A percentile compares a stretch with the other conserved stretches of the same genome.
Evolutionary conservation across 768 basidiomycete genomes (phyloP).

Genomic region (Amanita rimosa): DNA sequence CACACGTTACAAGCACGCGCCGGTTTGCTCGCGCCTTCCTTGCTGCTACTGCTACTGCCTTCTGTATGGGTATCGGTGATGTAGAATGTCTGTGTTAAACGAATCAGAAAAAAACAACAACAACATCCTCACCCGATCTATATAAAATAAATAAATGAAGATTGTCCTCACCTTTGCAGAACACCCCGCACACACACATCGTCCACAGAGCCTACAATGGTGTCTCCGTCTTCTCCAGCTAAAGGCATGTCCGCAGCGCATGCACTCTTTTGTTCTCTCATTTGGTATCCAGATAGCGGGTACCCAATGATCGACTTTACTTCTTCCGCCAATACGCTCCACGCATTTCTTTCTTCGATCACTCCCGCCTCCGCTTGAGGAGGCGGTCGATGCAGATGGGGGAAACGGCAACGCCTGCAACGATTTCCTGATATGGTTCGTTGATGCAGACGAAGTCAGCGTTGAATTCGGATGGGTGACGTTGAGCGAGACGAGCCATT

Average conservation of each 20-base stretch:
- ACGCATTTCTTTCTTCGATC: conserved; percentile 4
- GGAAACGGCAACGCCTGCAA: conserved; percentile 65
- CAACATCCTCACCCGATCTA: too few relatives aligned
- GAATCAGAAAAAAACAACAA: too few relatives aligned
- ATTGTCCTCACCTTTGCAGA: conserved; percentile 54
- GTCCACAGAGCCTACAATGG: conserved; percentile 79
- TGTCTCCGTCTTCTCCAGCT: conserved; percentile 73
- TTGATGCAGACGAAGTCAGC: conserved; percentile 66
- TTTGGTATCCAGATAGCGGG: conserved; percentile 94
- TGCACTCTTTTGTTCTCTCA: conserved; percentile 69
- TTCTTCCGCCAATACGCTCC: conserved; percentile 18
- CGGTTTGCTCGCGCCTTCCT: conserved; percentile 33
- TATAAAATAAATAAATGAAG: not conserved
- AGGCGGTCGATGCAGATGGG: conserved; percentile 33
- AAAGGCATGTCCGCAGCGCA: conserved; percentile 72
- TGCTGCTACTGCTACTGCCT: conserved; percentile 18
- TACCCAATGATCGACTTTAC: conserved; percentile 70
- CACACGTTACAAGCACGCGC: conserved; percentile 81
- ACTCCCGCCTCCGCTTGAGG: conserved; percentile 8
- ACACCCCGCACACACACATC: conserved; percentile 79
- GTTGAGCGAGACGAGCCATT: conserved; percentile 60
- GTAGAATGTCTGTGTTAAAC: conserved; percentile 69
- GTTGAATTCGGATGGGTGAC: conserved; percentile 72
- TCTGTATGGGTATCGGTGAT: conserved; percentile 38
- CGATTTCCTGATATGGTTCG: conserved; percentile 60